Percentiles rank a stretch among this genome's conserved stretches.
Evolutionary conservation across 179 eudicot species (phyloP).

Genomic region (Beta corolliflora): DNA sequence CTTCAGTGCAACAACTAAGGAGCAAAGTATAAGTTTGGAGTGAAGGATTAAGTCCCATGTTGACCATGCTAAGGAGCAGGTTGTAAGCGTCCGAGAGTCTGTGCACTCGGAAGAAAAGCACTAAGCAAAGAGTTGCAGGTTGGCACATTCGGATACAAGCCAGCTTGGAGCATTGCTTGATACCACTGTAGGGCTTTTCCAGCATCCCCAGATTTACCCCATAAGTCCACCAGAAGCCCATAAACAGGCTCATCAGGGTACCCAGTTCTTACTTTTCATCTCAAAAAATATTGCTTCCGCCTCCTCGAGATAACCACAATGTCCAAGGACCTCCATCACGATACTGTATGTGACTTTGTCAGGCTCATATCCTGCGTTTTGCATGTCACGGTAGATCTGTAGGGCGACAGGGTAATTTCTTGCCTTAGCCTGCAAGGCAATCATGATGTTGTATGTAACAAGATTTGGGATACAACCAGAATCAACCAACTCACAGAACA

Average conservation of each 20-base stretch:
- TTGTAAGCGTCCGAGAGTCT: conserved; percentile 74
- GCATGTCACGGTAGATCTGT: conserved; percentile 76
- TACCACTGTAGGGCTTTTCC: conserved; percentile 93
- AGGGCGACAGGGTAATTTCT: conserved; percentile 77
- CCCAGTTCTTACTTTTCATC: conserved; percentile 89
- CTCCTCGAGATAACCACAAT: conserved; percentile 91
- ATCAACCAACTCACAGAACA: conserved; percentile 85
- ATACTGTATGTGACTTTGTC: conserved; percentile 96
- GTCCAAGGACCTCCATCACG: conserved; percentile 96
- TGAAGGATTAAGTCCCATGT: conserved; percentile 78
- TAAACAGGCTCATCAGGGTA: conserved; percentile 97
- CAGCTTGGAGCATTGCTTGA: conserved; percentile 82
- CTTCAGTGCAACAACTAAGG: conserved; percentile 91
- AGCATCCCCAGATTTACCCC: conserved; percentile 92
- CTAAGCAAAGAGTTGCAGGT: conserved; percentile 90
- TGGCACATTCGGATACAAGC: conserved; percentile 86
- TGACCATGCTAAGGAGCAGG: conserved; percentile 69
- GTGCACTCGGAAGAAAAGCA: conserved; percentile 83
- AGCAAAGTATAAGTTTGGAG: conserved; percentile 90
- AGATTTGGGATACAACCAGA: conserved; percentile 87
- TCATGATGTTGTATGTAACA: conserved; percentile 96
- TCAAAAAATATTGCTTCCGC: conserved; percentile 82
- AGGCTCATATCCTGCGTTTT: conserved; percentile 82
- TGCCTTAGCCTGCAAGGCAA: conserved; percentile 92
- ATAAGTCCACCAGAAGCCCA: conserved; percentile 88